Evolutionary conservation across 768 basidiomycete species (phyloP), one percentile per base, ranked within the genome.

Genomic region (Leccinum boreale): DNA sequence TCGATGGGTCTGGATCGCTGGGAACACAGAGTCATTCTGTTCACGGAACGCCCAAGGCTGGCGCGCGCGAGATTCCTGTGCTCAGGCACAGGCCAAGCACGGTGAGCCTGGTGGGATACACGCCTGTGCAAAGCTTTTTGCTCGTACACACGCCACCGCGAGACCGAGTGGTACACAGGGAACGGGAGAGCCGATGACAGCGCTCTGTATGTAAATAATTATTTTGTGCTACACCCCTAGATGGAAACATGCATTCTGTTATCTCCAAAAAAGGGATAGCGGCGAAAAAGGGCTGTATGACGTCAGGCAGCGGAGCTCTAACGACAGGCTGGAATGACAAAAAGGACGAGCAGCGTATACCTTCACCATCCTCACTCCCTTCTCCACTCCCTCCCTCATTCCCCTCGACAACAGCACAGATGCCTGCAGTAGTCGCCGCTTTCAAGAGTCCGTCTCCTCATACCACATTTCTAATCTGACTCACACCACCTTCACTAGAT

Each of bases 361-460:
- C 53, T 31, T 55, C 62, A 61, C 35, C 19, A 29, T 17, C 50
- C 33, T 50, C 56, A 11, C 46, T 4, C 36, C 48, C 24, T 29
- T 52, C 45, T 42, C 42, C 15, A 5, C 49, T 9, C 26, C 33
- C 46, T 17, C 3, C 59, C 3, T 55, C 62, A 9, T 36, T 58
- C 8, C 39, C 58, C 36, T 56, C 58, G 46, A 60, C 62, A 36
- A n/a, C 51, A 36, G 23, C 11, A 26, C 62, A 60, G 51, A 89
- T 89, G 87, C 86, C 86, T 60, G 80, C 80, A 57, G 88, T 92
- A 53, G 87, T 94, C 66, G 85, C 93, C 74, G 88, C 89, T 21
- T 90, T 94, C 78, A 94, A 93, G 80, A 94, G 92, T 92, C 70
- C 42, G 79, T 74, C 29, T 42, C 11, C 45, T 23, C 33, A 15